Evolutionary conservation across 768 basidiomycete species (phyloP), one percentile per base, ranked within the genome.

Genomic region (Aureoboletus auriporus): DNA sequence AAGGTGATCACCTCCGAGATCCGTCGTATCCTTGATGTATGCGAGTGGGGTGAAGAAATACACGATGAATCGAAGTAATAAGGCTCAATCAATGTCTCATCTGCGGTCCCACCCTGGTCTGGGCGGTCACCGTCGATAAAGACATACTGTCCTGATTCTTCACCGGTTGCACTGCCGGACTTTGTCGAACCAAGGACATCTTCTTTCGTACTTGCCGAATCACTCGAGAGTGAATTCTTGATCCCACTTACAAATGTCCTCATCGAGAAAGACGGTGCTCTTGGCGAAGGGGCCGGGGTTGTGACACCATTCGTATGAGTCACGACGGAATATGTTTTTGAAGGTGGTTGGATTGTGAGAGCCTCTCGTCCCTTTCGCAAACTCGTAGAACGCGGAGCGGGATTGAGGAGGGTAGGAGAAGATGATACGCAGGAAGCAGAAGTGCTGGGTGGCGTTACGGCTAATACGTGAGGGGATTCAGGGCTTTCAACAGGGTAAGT

Each of bases 331-430:
- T 54, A 52, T 10, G 47, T 31, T 7, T 59, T 34, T 7, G 62
- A 60, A 17, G 52, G 42, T 13, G 56, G 44, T 6, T 63, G 31
- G 0, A 55, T 36, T 3, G 41, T 31, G 38, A 59, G 49, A 2
- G 16, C 13, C 8, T 51, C 47, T 26, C 37, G 50, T 1, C 50
- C 45, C 14, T 28, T 46, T 40, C 47, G 45, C 13, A 65, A 12
- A 41, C 60, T 65, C 6, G 63, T 53, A 11, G 61, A 59, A 11
- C 64, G 61, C 7, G 66, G 66, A 5, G 20, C 39, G 14, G 64
- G 64, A 13, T 56, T 45, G 10, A 59, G 34, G 6, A 65, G 27
- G 2, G 48, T 17, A 16, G 45, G 58, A 43, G 57, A 41, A 38
- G 49, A 65, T 45, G 41, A 42, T 23, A 23, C 4, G 29, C 28